Base-by-base conservation (phyloP, 2,329 filamentous ascomycete species). In the Sclerotinia minor region DNA sequence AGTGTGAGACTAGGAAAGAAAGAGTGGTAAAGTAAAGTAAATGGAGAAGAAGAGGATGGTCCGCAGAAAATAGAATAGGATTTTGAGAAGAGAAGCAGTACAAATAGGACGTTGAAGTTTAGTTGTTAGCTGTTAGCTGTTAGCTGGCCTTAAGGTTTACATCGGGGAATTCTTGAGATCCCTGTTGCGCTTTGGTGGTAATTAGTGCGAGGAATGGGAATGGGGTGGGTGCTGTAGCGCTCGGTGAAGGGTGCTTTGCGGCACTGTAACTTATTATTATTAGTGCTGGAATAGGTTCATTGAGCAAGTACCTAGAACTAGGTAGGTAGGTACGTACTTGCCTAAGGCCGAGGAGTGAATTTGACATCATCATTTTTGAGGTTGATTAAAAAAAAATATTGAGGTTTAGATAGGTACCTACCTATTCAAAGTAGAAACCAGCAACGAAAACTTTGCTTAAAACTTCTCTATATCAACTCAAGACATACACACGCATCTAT, bases 71-170 rank as follows among this genome's bases (percentile, higher is more conserved):
- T 32, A 60, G 55, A 67, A 55, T 38, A 24, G 32, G 29, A 52
- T 41, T 47, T 53, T 19, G 9, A 41, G 47, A 52, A 29, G 38
- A 15, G 49, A 55, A 64, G 38, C n/a, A 7, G 24, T 50, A 41
- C 6, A 54, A 38, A 38, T 38, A 13, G 29, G 11, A 64, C n/a
- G 29, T 21, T 26, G 26, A 53, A 64, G 17, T 24, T 24, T 13
- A 41, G 35, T 47, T 15, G 21, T 47, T 13, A 59, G 47, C n/a
- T 47, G 52, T 32, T 54, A 54, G 49, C 61, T 32, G 32, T 35
- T 60, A 55, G 49, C 61, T 64, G 61, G 61, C 61, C 61, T 64
- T 64, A 53, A 53, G 35, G n/a, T 50, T 50, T 50, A 19, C 44
- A n/a, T 35, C 41, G 44, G 44, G 44, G 44, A 67, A 29, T 50